Percentiles rank a stretch among this genome's conserved stretches.
phyloP scores from a whole-genome alignment of 257 asterid genomes.

The Misopates orontium region DNA sequence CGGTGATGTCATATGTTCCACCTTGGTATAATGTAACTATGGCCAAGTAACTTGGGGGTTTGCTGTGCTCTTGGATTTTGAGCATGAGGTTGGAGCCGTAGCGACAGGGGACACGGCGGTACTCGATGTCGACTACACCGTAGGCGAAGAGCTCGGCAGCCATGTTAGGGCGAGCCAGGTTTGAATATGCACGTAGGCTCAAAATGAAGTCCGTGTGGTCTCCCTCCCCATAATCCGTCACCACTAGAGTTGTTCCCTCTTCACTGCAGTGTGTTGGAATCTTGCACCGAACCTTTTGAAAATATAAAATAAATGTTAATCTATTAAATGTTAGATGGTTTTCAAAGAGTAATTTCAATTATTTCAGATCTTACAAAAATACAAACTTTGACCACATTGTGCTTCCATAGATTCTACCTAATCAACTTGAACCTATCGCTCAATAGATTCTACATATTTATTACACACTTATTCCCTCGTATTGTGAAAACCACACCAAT shows the following conservation, averaged over 20 bases:
- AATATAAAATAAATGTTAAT: background rate
- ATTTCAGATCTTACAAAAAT: no score
- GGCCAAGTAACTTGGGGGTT: constrained; percentile 55
- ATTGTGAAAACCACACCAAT: no score
- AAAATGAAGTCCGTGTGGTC: constrained; percentile 66
- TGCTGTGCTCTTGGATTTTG: constrained; percentile 59
- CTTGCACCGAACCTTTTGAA: constrained; percentile 61
- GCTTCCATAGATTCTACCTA: no score
- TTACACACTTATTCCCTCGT: no score
- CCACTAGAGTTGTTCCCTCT: constrained; percentile 61
- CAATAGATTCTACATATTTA: no score
- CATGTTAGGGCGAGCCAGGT: constrained; percentile 52
- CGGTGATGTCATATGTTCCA: constrained; percentile 51
- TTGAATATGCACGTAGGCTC: constrained; percentile 52
- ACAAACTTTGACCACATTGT: no score
- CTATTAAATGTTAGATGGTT: no score
- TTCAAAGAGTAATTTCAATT: no score
- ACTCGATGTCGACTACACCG: constrained; percentile 66
- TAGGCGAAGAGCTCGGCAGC: constrained; percentile 46
- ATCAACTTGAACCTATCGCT: no score
- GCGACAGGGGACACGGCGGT: constrained; percentile 51
- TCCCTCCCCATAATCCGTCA: constrained; percentile 74
- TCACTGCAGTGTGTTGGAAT: constrained; percentile 54
- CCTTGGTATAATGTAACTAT: constrained; percentile 52
- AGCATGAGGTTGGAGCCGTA: constrained; percentile 43